Percentiles rank a stretch among this genome's conserved stretches.
phyloP scores from a whole-genome alignment of 345 rosid species.

The Gossypium australe region DNA sequence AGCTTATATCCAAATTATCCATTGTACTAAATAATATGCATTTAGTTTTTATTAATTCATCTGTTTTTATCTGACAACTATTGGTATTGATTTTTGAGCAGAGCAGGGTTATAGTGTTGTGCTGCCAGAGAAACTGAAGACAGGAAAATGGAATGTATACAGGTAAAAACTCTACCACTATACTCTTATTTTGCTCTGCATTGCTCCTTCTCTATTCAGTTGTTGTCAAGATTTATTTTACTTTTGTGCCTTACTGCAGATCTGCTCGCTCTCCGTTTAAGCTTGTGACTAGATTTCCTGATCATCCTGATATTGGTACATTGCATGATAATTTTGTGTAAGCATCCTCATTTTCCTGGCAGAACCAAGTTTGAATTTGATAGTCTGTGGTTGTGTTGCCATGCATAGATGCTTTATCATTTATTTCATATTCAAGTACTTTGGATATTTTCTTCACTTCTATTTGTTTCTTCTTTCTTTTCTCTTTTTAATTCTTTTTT shows the following conservation, averaged over 20 bases:
- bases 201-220: background rate
- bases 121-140: conserved; percentile 88
- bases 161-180: conserved; percentile 34
- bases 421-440: background rate
- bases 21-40: background rate
- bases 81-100: conserved; percentile 25
- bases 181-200: conserved; percentile 1
- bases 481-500: conserved; percentile 5
- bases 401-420: background rate
- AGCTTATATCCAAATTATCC: background rate
- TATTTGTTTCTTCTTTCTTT: background rate
- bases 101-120: conserved; percentile 88
- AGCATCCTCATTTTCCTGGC: conserved; percentile 22
- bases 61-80: background rate
- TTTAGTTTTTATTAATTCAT: background rate
- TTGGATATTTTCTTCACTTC: conserved; percentile 7
- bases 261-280: conserved; percentile 71
- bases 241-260: conserved; percentile 32
- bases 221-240: background rate
- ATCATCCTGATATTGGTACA: conserved; percentile 85
- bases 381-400: background rate
- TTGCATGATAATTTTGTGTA: conserved; percentile 92
- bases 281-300: conserved; percentile 72
- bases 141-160: conserved; percentile 93
- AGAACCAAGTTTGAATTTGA: background rate